Conservation (phyloP, 176 grass and related monocot species). For the Aegilops longissima region DNA sequence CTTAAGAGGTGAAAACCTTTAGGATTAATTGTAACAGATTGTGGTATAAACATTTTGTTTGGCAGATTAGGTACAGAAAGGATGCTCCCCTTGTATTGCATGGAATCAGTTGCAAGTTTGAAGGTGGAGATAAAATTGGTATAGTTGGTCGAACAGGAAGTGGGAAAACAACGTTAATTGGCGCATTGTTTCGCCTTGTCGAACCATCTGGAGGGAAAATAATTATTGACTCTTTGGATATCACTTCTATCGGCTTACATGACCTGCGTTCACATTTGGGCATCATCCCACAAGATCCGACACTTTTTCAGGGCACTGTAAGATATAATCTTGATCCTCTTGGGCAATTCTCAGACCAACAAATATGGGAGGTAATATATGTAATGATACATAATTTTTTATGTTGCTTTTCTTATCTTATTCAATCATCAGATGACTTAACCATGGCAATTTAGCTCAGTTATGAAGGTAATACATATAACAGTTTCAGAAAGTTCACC, state of each 20-base stretch:
- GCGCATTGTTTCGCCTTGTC: slow-evolving; percentile 81
- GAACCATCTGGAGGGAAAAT: slow-evolving; percentile 81
- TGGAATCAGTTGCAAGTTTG: slow-evolving; percentile 77
- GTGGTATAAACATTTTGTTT: slow-evolving; percentile 8
- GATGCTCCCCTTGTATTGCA: slow-evolving; percentile 68
- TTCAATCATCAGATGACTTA: slow-evolving; percentile 9
- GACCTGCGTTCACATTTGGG: slow-evolving; percentile 82
- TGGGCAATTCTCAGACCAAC: slow-evolving; percentile 55
- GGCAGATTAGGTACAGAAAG: slow-evolving; percentile 78
- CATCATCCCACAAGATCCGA: slow-evolving; percentile 97
- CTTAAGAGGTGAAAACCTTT: not conserved
- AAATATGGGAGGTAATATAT: slow-evolving; percentile 88
- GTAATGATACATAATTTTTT: not conserved
- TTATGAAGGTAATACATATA: not conserved
- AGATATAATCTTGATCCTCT: slow-evolving; percentile 89
- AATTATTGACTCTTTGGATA: slow-evolving; percentile 64
- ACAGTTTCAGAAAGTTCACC: not conserved
- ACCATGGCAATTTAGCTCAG: not conserved
- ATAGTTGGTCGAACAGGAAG: slow-evolving; percentile 94
- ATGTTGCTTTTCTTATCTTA: not conserved
- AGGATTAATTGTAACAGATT: not conserved
- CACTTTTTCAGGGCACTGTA: slow-evolving; percentile 79
- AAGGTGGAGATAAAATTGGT: slow-evolving; percentile 87
- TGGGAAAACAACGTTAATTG: slow-evolving; percentile 88
- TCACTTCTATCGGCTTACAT: slow-evolving; percentile 71